Base-by-base conservation (phyloP, 495 filamentous ascomycete genomes). In the Aspergillus biplanus region DNA sequence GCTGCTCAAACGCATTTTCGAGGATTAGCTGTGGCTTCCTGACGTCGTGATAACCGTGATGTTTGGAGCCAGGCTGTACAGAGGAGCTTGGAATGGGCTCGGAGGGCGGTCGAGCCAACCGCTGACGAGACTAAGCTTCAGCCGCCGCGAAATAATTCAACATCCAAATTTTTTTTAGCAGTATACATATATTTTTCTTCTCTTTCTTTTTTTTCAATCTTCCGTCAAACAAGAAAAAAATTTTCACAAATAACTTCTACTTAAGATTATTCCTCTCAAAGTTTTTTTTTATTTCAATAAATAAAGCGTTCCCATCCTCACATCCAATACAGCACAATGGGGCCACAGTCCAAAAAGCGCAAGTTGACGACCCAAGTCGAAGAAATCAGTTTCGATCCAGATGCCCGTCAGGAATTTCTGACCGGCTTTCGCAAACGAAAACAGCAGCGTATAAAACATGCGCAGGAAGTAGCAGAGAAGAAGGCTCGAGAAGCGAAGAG, bases 391-490 rank as follows among this genome's bases (percentile, higher is more conserved):
- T 97, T 98, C 76, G 94, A 98, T 78, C 69, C 80, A 52, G 79
- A 81, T 50, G 88, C 88, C 47, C 87, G 95, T 54, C 82, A 87
- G 64, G 90, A 97, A 65, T 99, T 91, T 67, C 83, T 99, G 42
- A 96, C 92, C 7, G 95, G 95, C 5, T 99, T 99, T 78, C 94
- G 92, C 79, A 97, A 97, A 82, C 89, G 95, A 72, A 99, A 99
- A 73, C 77, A 89, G 56, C 87, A 89, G 69, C 84, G 95, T 18
- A 85, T 85, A 59, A 94, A 94, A 76, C 80, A 89, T 77, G 95
- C 94, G 7, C 87, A 95, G 70, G 90, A 91, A 52, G 79, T 87
- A 50, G 91, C 91, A 7, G 84, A 83, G 37, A 85, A 91, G 71
- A 87, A 83, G 72, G 90, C 86, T 21, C 83, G 86, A 49, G 85